Conservation (phyloP, 768 basidiomycete species). For the Amanita polypyramis region DNA sequence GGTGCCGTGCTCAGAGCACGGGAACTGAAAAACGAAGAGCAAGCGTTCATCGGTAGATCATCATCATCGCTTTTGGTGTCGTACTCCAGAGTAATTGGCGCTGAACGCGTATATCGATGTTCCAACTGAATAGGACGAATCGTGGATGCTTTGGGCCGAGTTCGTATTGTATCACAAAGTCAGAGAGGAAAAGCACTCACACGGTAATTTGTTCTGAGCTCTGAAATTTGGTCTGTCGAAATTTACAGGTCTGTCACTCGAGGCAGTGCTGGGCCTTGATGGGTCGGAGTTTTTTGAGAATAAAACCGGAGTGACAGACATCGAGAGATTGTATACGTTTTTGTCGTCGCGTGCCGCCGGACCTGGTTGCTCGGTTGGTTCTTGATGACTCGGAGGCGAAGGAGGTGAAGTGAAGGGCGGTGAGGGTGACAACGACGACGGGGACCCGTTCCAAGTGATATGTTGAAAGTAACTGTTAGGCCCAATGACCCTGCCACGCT, state of each 20-base stretch:
- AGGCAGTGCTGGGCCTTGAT: neutral
- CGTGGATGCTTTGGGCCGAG: neutral
- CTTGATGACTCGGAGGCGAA: neutral
- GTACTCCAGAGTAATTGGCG: neutral
- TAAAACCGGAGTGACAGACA: constrained; percentile 2
- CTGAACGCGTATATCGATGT: neutral
- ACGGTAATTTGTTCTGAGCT: neutral
- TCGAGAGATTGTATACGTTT: neutral
- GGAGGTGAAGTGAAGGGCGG: neutral
- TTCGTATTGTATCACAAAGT: neutral
- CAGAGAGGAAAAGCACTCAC: neutral
- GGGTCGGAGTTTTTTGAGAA: neutral
- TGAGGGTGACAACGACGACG: neutral
- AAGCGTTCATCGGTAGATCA: neutral
- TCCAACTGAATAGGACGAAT: neutral
- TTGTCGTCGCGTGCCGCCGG: neutral
- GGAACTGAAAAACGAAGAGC: too few species aligned
- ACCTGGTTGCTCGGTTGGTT: too few species aligned
- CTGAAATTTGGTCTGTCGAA: neutral
- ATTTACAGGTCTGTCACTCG: neutral
- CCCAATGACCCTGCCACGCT: neutral
- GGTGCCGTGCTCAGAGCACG: neutral
- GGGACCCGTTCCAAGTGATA: neutral
- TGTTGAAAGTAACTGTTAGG: neutral
- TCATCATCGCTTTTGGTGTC: neutral